Evolutionary conservation across 495 filamentous ascomycete genomes (phyloP).

Genomic region (Neurospora sp.): DNA sequence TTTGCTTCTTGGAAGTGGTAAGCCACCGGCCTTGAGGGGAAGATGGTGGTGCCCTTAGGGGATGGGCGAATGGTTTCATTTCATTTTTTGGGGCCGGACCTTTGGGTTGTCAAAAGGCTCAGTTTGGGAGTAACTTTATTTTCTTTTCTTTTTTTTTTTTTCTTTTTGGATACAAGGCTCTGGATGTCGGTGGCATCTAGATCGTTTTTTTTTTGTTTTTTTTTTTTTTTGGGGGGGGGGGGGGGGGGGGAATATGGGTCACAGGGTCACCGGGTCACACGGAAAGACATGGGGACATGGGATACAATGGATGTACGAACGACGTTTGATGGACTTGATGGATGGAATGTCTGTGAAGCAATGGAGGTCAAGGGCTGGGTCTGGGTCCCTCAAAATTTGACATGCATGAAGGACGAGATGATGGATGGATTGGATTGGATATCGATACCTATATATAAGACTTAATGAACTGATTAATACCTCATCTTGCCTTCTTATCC

Average conservation of each 20-base stretch:
- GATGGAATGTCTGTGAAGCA: neutral
- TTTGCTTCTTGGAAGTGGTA: constrained; percentile 22
- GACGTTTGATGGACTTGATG: neutral
- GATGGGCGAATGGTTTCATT: neutral
- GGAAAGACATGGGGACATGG: neutral
- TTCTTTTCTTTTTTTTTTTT: no score
- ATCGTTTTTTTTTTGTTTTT: neutral
- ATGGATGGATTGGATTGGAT: neutral
- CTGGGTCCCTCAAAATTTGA: neutral
- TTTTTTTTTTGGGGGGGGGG: no score
- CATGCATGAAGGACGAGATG: neutral
- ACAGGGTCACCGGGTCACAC: neutral
- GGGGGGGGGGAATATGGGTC: neutral
- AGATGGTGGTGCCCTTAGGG: neutral
- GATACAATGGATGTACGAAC: neutral
- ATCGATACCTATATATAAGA: neutral
- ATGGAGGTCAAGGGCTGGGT: neutral
- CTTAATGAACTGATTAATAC: neutral
- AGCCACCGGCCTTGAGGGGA: neutral
- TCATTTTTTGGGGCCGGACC: neutral
- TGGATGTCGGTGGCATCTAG: neutral
- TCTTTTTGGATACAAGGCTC: neutral
- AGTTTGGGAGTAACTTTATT: neutral
- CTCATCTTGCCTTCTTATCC: no score
- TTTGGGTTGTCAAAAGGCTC: neutral